Evolutionary conservation across 345 rosid species (phyloP), one percentile per base, ranked within the genome.

Genomic region (Hibiscus trionum): DNA sequence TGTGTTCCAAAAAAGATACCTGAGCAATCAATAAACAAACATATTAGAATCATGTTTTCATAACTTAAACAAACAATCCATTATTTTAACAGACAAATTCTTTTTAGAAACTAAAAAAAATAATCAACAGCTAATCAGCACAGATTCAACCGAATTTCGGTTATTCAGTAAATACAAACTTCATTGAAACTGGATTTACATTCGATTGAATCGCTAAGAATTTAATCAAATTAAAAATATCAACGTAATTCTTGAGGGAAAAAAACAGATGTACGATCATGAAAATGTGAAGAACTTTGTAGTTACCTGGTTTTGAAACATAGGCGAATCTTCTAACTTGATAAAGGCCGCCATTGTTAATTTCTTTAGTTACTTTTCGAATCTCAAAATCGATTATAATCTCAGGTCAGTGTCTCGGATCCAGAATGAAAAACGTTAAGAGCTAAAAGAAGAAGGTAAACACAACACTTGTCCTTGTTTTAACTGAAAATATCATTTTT

Each of bases 301-400:
- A 26, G 44, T 73, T 74, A 85, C 93, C 86, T 85, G 89, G 81
- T 87, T 89, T 52, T 83, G 86, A 75, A 87, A 89, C 93, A 87
- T 89, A 26, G 91, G 93, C 1, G 91, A 89, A 79, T 89, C 93
- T 31, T 89, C 93, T 35, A 89, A 87, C 71, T 85, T 84, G 77
- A 83, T 80, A 71, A 85, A 89, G 8, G 82, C 73, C 69, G 87
- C 81, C 93, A 87, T 87, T 79, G 72, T 19, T 66, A 35, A 33
- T 69, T 35, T 33, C 3, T 58, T 68, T 67, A 8, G 27, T 67
- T n/a, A 6, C 3, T 10, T 19, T 31, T 35, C 7, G 52, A 56
- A 42, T 7, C 27, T 56, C 63, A 57, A 35, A 6, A 19, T 7
- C 47, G 11, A 37, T 11, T 42, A 8, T 19, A 57, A 70, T 55